Percentiles rank a stretch among this genome's conserved stretches.
Evolutionary conservation across 441 rosid species (phyloP).

Genomic region (Erysimum pusillum): DNA sequence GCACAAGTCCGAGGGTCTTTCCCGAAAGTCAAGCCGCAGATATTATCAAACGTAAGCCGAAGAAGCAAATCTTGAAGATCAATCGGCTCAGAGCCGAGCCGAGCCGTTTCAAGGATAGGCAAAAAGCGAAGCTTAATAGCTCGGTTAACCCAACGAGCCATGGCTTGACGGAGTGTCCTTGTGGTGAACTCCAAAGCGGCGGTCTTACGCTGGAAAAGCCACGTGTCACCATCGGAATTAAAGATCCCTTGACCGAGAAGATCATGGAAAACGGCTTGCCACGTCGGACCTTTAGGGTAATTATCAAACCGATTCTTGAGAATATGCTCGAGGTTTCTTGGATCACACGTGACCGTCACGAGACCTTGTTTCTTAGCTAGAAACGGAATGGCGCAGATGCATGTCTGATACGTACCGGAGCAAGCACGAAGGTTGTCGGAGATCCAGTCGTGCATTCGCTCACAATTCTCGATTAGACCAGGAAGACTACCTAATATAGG

Average conservation of each 20-base stretch:
- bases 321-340: constrained; percentile 86
- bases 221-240: constrained; percentile 92
- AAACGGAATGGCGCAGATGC: constrained; percentile 89
- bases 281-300: constrained; percentile 97
- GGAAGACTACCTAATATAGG: constrained; percentile 92
- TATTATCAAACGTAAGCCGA: constrained; percentile 94
- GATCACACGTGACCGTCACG: constrained; percentile 97
- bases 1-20: constrained; percentile 92
- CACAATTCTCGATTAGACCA: constrained; percentile 85
- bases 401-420: constrained; percentile 98
- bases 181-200: constrained; percentile 98
- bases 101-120: constrained; percentile 75
- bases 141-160: constrained; percentile 93
- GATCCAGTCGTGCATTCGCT: constrained; percentile 98
- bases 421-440: constrained; percentile 90
- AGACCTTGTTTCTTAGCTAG: constrained; percentile 88
- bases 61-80: constrained; percentile 94
- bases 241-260: constrained; percentile 93
- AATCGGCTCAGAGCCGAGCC: constrained; percentile 56
- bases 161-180: constrained; percentile 96
- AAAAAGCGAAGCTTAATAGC: constrained; percentile 75
- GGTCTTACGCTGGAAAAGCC: constrained; percentile 93
- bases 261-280: constrained; percentile 97
- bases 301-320: constrained; percentile 88
- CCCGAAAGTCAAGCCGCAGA: constrained; percentile 94